Base-by-base conservation (phyloP, 2,329 filamentous ascomycete genomes). In the Apiospora hydei region DNA sequence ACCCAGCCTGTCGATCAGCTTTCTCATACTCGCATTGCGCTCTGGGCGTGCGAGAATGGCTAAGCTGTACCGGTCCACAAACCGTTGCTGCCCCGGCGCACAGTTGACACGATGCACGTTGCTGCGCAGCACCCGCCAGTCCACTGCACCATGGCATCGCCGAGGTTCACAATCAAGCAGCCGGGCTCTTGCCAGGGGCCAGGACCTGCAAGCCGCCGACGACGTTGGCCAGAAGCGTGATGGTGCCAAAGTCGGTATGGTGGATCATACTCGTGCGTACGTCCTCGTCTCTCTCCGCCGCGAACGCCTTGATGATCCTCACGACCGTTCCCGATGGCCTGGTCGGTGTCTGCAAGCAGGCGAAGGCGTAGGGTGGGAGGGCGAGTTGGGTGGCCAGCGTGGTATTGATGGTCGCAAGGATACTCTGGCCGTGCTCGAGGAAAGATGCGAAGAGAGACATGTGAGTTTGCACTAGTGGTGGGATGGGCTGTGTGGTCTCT, bases 151-250 rank as follows among this genome's bases (percentile, higher is more conserved):
- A 34, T 34, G 34, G 34, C 34, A 34, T 34, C 34, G 6, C 34
- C 34, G 34, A 34, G 34, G 34, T 34, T 34, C 34, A 34, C 34
- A 6, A 34, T 34, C 34, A 34, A 0, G 80, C 77, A 6, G 73
- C 43, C 16, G 75, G 44, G 1, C 69, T 64, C 7, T 69, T 67
- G 13, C 76, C 76, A 0, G 77, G 78, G 0, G 74, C 70, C 1
- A 82, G 76, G 26, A 83, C 77, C 75, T 84, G 82, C 24, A 83
- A 74, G 0, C 81, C 81, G 21, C 81, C 82, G 3, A 81, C 51
- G 3, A 81, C 72, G 64, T 83, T 81, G 69, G 80, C 80, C 2
- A 83, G 77, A 0, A 83, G 74, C 0, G 83, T 83, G 16, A 83
- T 76, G 6, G 77, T 78, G 1, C 82, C 82, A 64, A 83, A 80